Conservation (phyloP, 2,329 filamentous ascomycete species). For the Reticulascus tulasneorum region DNA sequence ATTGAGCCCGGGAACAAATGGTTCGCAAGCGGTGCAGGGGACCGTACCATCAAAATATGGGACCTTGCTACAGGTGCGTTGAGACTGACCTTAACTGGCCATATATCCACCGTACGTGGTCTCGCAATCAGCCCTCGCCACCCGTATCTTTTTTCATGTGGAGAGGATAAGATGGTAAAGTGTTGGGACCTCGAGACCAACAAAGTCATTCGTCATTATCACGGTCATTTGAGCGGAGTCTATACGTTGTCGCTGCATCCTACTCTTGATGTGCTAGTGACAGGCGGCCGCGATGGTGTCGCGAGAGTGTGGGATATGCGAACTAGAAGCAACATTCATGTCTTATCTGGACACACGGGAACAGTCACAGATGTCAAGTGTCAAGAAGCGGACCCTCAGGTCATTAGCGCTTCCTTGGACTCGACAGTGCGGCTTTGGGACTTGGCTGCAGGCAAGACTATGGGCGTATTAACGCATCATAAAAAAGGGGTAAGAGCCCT, state of each 20-base stretch:
- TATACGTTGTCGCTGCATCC: conserved; percentile 93
- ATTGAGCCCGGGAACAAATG: conserved; percentile 96
- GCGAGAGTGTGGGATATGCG: conserved; percentile 98
- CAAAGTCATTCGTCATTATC: conserved; percentile 96
- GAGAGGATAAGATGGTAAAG: conserved; percentile 99
- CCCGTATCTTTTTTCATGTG: conserved; percentile 95
- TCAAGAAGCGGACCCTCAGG: conserved; percentile 93
- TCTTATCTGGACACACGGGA: conserved; percentile 83
- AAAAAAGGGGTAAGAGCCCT: conserved; percentile 93
- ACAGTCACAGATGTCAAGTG: conserved; percentile 88
- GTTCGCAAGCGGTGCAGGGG: conserved; percentile 94
- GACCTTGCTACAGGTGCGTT: conserved; percentile 86
- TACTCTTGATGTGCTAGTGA: conserved; percentile 90
- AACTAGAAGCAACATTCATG: conserved; percentile 91
- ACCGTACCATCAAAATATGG: conserved; percentile 98
- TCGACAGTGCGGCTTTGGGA: conserved; percentile 92
- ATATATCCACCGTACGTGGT: conserved; percentile 89
- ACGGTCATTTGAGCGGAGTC: conserved; percentile 92
- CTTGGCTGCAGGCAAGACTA: conserved; percentile 90
- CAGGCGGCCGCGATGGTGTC: conserved; percentile 89
- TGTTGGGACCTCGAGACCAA: conserved; percentile 99
- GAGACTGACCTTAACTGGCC: conserved; percentile 82
- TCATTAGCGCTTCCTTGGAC: conserved; percentile 91
- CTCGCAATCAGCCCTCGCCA: conserved; percentile 89
- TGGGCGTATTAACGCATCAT: conserved; percentile 95